A percentile compares a stretch with the other conserved stretches of the same genome.
phyloP scores from a whole-genome alignment of 1,284 basidiomycete species.

The Tremellales sp. region DNA sequence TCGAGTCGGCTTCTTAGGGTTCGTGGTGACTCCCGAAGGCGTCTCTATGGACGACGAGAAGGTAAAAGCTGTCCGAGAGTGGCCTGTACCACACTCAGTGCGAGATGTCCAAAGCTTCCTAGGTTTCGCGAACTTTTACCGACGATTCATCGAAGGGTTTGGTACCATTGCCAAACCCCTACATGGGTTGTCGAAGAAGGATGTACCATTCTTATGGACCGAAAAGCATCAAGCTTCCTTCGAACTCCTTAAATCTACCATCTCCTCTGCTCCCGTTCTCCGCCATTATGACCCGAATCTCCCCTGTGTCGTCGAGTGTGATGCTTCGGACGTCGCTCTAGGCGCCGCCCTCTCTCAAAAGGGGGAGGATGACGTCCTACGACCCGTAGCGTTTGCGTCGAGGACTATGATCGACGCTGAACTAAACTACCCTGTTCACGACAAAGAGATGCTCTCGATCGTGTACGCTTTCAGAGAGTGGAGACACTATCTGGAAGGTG shows the following conservation, averaged over 20 bases:
- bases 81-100: slow-evolving; percentile 10
- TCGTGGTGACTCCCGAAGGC: background rate
- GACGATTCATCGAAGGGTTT: slow-evolving; percentile 49
- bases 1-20: slow-evolving; percentile 8
- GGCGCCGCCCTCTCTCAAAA: slow-evolving; percentile 32
- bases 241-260: slow-evolving; percentile 43
- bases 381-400: slow-evolving; percentile 45
- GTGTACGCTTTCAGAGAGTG: slow-evolving; percentile 48
- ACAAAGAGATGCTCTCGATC: slow-evolving; percentile 54
- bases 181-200: slow-evolving; percentile 19
- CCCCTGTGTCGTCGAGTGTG: slow-evolving; percentile 36
- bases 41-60: slow-evolving; percentile 5
- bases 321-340: slow-evolving; percentile 36
- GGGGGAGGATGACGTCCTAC: slow-evolving; percentile 25
- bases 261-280: slow-evolving; percentile 47
- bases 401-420: slow-evolving; percentile 33
- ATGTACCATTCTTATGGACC: slow-evolving; percentile 34
- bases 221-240: slow-evolving; percentile 43
- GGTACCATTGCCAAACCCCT: slow-evolving; percentile 41
- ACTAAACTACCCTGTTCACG: slow-evolving; percentile 51
- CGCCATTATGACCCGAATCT: slow-evolving; percentile 38
- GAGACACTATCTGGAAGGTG: slow-evolving; percentile 48
- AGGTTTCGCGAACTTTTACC: slow-evolving; percentile 50
- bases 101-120: slow-evolving; percentile 46
- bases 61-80: slow-evolving; percentile 4